Percentiles rank a stretch among this genome's conserved stretches.
phyloP scores from a whole-genome alignment of 306 rosid species.

The Malus sieversii region DNA sequence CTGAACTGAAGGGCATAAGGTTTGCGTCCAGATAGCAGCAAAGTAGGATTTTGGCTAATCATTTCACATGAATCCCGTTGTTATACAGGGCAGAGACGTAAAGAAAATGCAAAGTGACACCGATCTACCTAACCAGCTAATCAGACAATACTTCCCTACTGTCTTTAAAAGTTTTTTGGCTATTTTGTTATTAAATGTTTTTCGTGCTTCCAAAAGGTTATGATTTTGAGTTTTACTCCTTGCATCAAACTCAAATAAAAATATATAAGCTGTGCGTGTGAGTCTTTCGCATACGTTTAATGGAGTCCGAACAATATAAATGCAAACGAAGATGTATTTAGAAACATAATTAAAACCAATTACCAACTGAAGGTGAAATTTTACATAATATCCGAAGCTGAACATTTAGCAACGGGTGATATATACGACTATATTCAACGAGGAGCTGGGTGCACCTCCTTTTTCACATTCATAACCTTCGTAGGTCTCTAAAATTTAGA shows the following conservation, averaged over 20 bases:
- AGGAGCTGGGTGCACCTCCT: not conserved
- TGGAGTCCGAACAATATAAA: not conserved
- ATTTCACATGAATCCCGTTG: slow-evolving; percentile 42
- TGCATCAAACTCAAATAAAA: not conserved
- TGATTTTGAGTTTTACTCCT: not conserved
- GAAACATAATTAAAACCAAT: not conserved
- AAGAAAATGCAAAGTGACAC: not conserved
- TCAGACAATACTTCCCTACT: not conserved
- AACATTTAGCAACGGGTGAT: not conserved
- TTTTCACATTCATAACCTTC: not conserved
- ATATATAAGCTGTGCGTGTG: not conserved
- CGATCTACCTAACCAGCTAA: not conserved
- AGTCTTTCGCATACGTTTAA: not conserved
- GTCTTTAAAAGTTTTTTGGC: not conserved
- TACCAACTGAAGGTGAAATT: not conserved
- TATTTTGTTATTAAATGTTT: not conserved
- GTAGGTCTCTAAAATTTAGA: not conserved
- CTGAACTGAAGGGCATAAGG: not conserved
- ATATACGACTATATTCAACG: not conserved
- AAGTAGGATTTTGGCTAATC: slow-evolving; percentile 14
- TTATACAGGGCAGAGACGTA: slow-evolving; percentile 13
- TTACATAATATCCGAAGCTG: not conserved
- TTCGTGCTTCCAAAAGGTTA: not conserved
- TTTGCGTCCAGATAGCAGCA: slow-evolving; percentile 21
- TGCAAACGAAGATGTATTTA: not conserved